Conservation (phyloP, 208 protist species). For the Leishmania aethiopica region DNA sequence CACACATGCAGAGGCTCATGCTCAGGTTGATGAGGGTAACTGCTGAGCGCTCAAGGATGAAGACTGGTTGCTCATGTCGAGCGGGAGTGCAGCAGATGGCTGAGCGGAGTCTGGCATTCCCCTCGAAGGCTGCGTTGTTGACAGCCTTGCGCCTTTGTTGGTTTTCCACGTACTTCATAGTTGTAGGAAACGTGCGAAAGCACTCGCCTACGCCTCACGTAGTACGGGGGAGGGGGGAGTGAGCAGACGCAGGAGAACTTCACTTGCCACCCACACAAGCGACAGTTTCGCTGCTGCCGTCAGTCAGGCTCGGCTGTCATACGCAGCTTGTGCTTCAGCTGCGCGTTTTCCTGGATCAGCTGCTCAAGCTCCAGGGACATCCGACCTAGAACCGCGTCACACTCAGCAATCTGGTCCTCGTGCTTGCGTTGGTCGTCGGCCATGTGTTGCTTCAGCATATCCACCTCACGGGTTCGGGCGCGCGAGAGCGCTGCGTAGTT, state of each 20-base stretch:
- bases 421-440: slow-evolving; percentile 18
- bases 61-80: not conserved
- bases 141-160: not conserved
- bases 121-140: not conserved
- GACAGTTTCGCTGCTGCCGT: not conserved
- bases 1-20: not conserved
- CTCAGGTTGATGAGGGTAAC: not conserved
- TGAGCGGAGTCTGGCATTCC: not conserved
- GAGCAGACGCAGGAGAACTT: not conserved
- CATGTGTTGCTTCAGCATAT: slow-evolving; percentile 12
- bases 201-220: not conserved
- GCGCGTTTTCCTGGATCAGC: slow-evolving; percentile 67
- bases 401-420: slow-evolving; percentile 51
- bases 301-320: not conserved
- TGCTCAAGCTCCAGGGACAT: slow-evolving; percentile 69
- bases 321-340: slow-evolving; percentile 47
- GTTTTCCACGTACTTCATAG: not conserved
- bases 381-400: slow-evolving; percentile 54
- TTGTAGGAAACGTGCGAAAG: not conserved
- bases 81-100: not conserved
- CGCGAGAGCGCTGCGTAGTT: slow-evolving; percentile 27
- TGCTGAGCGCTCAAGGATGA: not conserved
- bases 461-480: slow-evolving; percentile 11
- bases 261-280: not conserved
- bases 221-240: not conserved